Evolutionary conservation across 495 filamentous ascomycete genomes (phyloP).

Genomic region (Lophiotrema nucula): DNA sequence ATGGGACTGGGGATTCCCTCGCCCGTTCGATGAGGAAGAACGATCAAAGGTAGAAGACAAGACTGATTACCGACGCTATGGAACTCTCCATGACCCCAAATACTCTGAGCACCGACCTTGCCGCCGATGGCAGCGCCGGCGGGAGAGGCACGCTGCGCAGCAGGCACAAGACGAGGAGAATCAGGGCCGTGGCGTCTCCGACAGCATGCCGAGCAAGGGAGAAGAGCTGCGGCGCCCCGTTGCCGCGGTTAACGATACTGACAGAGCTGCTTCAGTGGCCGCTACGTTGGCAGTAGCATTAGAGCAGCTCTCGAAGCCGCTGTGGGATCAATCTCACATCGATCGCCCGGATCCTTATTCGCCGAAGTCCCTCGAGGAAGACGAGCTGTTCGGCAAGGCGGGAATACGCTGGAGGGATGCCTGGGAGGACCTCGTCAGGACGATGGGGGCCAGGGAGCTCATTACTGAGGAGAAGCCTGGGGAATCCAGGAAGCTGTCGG

Average conservation of each 20-base stretch:
- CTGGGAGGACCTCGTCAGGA: conserved; percentile 28
- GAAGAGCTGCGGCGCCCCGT: not conserved
- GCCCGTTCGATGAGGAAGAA: conserved; percentile 3
- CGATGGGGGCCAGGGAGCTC: conserved; percentile 11
- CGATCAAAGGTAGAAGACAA: not conserved
- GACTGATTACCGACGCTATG: not conserved
- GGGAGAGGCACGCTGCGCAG: not conserved
- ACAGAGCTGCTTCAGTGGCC: not conserved
- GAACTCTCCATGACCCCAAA: no score
- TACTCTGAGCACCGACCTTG: not conserved
- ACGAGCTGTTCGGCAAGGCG: conserved; percentile 1
- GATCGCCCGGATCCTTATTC: conserved; percentile 17
- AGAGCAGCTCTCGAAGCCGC: not conserved
- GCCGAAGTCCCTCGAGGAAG: conserved; percentile 14
- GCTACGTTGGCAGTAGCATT: conserved; percentile 12
- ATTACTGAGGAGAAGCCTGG: conserved; percentile 12
- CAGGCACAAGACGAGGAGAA: not conserved
- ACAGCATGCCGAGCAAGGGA: not conserved
- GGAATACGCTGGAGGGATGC: conserved; percentile 27
- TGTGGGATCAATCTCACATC: not conserved
- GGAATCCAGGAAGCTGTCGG: not conserved
- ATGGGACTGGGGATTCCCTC: conserved; percentile 27
- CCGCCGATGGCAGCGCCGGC: not conserved
- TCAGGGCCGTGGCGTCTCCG: not conserved
- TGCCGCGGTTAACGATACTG: not conserved